Evolutionary conservation across 2,329 filamentous ascomycete species (phyloP).

Genomic region (Gaeumannomyces sp.): DNA sequence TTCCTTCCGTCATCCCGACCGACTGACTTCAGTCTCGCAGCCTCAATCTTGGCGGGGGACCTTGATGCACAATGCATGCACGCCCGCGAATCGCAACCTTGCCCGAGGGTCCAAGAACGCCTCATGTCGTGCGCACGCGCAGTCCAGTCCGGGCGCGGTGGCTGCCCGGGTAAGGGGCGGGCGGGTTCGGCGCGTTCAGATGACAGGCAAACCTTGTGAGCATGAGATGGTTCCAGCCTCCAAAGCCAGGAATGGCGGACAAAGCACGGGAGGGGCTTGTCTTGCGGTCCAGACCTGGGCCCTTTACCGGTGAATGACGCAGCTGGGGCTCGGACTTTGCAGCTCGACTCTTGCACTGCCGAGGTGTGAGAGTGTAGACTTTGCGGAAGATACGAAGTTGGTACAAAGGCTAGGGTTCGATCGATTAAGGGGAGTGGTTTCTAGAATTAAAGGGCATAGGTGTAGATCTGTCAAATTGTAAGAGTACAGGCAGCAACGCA

Average conservation of each 20-base stretch:
- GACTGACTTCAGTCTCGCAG: too few relatives aligned
- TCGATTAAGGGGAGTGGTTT: background rate
- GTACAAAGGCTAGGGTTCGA: too few relatives aligned
- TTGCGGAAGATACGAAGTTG: background rate
- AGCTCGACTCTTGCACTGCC: background rate
- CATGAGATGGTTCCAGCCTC: too few relatives aligned
- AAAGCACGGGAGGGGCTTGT: too few relatives aligned
- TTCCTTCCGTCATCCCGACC: too few relatives aligned
- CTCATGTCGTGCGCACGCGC: background rate
- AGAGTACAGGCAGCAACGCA: background rate
- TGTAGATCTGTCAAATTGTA: background rate
- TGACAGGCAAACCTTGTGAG: background rate
- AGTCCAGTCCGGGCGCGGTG: background rate
- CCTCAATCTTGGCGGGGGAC: too few relatives aligned
- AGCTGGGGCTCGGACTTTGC: too few relatives aligned
- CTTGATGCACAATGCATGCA: background rate
- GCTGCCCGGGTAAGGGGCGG: background rate
- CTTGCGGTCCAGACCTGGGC: background rate
- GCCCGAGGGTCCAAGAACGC: background rate
- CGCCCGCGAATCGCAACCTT: background rate
- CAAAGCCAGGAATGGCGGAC: too few relatives aligned
- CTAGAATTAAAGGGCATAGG: background rate
- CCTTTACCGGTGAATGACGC: too few relatives aligned
- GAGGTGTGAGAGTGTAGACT: background rate
- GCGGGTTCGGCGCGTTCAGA: background rate